phyloP scores from a whole-genome alignment of 257 asterid genomes.

The Solanum gracilifrons region DNA sequence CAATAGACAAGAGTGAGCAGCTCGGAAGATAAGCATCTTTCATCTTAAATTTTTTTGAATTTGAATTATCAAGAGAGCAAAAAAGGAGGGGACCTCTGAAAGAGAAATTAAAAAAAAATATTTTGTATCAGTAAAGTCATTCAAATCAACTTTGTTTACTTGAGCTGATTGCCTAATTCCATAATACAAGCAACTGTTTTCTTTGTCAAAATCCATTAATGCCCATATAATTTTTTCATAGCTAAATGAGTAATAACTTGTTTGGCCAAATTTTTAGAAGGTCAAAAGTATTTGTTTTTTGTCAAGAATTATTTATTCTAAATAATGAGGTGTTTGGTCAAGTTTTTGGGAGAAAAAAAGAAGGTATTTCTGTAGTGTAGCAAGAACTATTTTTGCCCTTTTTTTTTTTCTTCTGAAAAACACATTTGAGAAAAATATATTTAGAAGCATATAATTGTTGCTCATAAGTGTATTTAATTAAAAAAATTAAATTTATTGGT shows the following conservation, averaged over 20 bases:
- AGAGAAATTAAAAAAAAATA: too few relatives aligned
- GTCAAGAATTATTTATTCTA: not conserved
- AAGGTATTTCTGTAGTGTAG: not conserved
- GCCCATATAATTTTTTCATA: not conserved
- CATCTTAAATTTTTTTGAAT: not conserved
- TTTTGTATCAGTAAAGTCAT: not conserved
- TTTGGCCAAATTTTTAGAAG: not conserved
- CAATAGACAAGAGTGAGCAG: not conserved
- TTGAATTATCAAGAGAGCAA: too few relatives aligned
- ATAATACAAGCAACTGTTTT: not conserved
- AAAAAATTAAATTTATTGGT: too few relatives aligned
- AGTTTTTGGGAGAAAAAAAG: not conserved
- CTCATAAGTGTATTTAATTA: not conserved
- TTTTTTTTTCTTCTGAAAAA: too few relatives aligned
- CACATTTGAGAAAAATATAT: not conserved
- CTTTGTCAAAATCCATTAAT: not conserved
- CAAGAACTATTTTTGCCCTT: not conserved
- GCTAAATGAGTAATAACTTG: not conserved
- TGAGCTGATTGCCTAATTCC: not conserved
- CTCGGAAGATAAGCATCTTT: not conserved
- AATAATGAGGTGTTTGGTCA: too few relatives aligned
- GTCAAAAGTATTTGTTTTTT: not conserved
- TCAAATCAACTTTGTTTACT: too few relatives aligned
- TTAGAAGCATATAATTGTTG: not conserved
- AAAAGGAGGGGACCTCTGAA: fast-evolving